phyloP scores from a whole-genome alignment of 2,329 filamentous ascomycete species.

The Fusarium coicis region DNA sequence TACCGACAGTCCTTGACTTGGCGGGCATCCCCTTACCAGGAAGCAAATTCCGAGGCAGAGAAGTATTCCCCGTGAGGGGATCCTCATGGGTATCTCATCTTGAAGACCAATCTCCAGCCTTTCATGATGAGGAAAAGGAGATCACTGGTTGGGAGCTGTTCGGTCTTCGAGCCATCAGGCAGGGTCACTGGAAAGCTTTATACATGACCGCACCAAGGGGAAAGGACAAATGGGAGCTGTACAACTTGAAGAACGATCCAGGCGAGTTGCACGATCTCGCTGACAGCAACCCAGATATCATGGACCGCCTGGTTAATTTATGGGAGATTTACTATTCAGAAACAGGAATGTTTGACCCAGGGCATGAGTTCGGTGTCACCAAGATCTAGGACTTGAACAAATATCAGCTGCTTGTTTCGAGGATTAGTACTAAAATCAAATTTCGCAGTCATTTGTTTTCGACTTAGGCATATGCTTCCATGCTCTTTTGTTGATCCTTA shows the following conservation, averaged over 20 bases:
- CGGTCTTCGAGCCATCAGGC: conserved; percentile 62
- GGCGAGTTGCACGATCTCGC: conserved; percentile 22
- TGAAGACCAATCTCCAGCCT: conserved; percentile 48
- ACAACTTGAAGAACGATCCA: conserved; percentile 17
- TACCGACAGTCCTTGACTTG: conserved; percentile 60
- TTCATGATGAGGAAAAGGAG: conserved; percentile 59
- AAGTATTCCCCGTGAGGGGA: conserved; percentile 62
- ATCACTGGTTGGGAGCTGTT: conserved; percentile 67
- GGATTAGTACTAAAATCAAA: background rate
- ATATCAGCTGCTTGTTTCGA: background rate
- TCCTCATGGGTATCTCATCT: conserved; percentile 35
- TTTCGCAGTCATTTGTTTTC: background rate
- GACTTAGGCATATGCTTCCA: background rate
- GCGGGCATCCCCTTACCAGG: conserved; percentile 54
- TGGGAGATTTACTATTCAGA: conserved; percentile 30
- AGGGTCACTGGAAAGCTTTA: conserved; percentile 64
- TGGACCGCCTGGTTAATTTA: conserved; percentile 15
- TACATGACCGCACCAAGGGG: conserved; percentile 21
- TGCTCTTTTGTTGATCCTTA: background rate
- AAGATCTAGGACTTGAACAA: background rate
- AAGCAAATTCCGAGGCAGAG: conserved; percentile 53
- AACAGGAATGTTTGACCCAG: conserved; percentile 26
- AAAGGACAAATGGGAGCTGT: conserved; percentile 30
- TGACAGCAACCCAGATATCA: background rate
- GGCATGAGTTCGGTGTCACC: conserved; percentile 10